These are phyloP conservation scores for Spencermartinsiella europaea DNA, from an alignment of 805 yeast species.

Conservation along the genomic window DNA sequence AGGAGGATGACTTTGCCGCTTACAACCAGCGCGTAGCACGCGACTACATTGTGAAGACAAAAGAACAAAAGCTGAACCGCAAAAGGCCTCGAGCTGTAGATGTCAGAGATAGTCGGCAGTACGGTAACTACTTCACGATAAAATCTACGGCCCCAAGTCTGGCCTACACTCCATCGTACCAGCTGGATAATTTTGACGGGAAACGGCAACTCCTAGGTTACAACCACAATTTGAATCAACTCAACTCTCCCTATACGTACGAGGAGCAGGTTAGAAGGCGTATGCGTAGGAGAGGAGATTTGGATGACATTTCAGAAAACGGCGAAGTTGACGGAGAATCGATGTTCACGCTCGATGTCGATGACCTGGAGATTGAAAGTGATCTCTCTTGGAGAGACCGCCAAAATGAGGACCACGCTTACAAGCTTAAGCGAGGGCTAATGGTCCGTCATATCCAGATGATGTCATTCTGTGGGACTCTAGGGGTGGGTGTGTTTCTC, in stretches of 20 bases:
- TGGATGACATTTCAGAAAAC: neutral
- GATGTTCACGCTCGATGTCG: constrained; percentile 26
- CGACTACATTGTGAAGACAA: constrained; percentile 20
- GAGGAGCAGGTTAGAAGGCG: constrained; percentile 13
- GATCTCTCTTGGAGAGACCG: constrained; percentile 13
- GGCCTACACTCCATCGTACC: constrained; percentile 15
- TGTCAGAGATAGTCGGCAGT: constrained; percentile 12
- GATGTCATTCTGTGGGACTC: constrained; percentile 73
- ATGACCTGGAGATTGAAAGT: constrained; percentile 21
- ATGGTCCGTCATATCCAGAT: constrained; percentile 66
- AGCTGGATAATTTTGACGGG: constrained; percentile 23
- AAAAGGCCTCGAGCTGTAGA: constrained; percentile 4
- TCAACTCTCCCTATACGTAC: constrained; percentile 20
- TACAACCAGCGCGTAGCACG: constrained; percentile 27
- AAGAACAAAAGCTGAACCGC: constrained; percentile 13
- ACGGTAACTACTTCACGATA: constrained; percentile 22
- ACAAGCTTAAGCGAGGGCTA: constrained; percentile 46
- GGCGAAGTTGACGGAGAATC: constrained; percentile 19
- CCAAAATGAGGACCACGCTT: constrained; percentile 9
- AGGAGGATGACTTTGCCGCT: constrained; percentile 25
- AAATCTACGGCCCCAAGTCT: constrained; percentile 1
- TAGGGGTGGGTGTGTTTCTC: constrained; percentile 70
- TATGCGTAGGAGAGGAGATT: constrained; percentile 1
- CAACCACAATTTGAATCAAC: constrained; percentile 21
- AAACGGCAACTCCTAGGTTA: constrained; percentile 19